Evolutionary conservation across 495 filamentous ascomycete species (phyloP), one percentile per base, ranked within the genome.

Genomic region (Aspergillus hancockii): DNA sequence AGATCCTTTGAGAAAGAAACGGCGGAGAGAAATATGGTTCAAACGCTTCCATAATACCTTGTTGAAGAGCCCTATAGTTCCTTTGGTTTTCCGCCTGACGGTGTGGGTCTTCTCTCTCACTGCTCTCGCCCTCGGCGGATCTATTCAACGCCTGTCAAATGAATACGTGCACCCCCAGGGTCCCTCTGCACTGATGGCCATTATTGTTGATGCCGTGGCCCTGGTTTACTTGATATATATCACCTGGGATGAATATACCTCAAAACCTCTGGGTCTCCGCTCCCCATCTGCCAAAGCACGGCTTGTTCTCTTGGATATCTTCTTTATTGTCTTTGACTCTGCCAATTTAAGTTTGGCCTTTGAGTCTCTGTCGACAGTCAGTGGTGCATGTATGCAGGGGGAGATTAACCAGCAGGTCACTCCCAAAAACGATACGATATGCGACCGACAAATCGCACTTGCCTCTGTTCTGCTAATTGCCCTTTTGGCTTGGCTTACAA

Each of bases 281-380:
- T 85, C 85, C 7, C 85, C 91, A 2, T 86, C 84, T 36, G 87
- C 91, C 21, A 98, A 98, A 68, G 88, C 96, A 63, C 83, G 89
- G 21, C 82, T 98, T 32, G 83, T 97, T 52, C 84, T 98, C 57
- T 82, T 97, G 59, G 94, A 98, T 74, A 80, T 98, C 3, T 83
- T 97, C 69, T 98, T 98, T 70, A 95, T 98, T 62, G 90, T 97
- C 28, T 96, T 98, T 71, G 91, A 96, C 69, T 90, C 92, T 1
- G 90, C 92, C 45, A 97, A 97, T 72, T 75, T 96, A 40, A 89
- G 90, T 51, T 73, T 98, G 65, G 92, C 95, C 10, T 97, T 98
- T 69, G 88, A 89, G 68, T 86, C 90, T 10, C 73, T 97, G 49
- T 85, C 83, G 9, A 91, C 92, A 70, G 83, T 87, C 49, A 81